phyloP scores from a whole-genome alignment of 2,329 filamentous ascomycete species.

The Colletotrichum australisinense region DNA sequence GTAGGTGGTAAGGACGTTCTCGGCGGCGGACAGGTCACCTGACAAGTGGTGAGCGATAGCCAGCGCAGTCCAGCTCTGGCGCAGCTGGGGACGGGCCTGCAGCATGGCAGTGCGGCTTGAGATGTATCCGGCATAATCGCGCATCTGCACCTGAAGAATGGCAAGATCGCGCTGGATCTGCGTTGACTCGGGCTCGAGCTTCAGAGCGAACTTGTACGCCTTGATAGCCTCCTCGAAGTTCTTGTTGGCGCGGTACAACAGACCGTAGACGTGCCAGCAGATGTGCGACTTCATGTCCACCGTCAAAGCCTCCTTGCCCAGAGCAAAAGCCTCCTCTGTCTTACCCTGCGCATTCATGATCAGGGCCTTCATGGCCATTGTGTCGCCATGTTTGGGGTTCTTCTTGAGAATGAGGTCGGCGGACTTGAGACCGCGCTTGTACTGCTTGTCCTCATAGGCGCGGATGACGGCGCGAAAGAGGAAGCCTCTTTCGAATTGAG shows the following conservation, averaged over 20 bases:
- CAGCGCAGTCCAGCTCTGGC: slow-evolving; percentile 98
- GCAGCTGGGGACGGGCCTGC: slow-evolving; percentile 80
- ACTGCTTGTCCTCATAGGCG: slow-evolving; percentile 97
- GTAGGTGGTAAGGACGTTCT: slow-evolving; percentile 90
- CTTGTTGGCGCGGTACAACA: slow-evolving; percentile 93
- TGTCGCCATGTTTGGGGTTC: slow-evolving; percentile 95
- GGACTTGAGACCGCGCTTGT: slow-evolving; percentile 92
- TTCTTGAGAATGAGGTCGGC: slow-evolving; percentile 97
- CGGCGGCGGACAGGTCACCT: slow-evolving; percentile 87
- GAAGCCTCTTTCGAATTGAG: slow-evolving; percentile 89
- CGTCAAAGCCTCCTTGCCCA: slow-evolving; percentile 91
- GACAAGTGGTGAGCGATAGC: slow-evolving; percentile 92
- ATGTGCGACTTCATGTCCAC: slow-evolving; percentile 99
- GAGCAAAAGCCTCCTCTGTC: slow-evolving; percentile 90
- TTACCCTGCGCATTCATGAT: slow-evolving; percentile 95
- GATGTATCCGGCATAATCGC: slow-evolving; percentile 93
- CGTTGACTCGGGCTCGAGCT: slow-evolving; percentile 90
- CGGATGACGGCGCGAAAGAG: slow-evolving; percentile 96
- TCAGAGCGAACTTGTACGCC: slow-evolving; percentile 96
- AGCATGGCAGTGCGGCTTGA: slow-evolving; percentile 91
- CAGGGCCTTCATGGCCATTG: slow-evolving; percentile 97
- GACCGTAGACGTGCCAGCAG: slow-evolving; percentile 98
- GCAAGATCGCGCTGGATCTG: slow-evolving; percentile 96
- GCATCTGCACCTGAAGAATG: slow-evolving; percentile 93
- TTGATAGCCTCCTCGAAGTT: slow-evolving; percentile 99